These are phyloP conservation scores for Boletus barrowsii DNA, from an alignment of 768 basidiomycete species.

Conservation along the genomic window DNA sequence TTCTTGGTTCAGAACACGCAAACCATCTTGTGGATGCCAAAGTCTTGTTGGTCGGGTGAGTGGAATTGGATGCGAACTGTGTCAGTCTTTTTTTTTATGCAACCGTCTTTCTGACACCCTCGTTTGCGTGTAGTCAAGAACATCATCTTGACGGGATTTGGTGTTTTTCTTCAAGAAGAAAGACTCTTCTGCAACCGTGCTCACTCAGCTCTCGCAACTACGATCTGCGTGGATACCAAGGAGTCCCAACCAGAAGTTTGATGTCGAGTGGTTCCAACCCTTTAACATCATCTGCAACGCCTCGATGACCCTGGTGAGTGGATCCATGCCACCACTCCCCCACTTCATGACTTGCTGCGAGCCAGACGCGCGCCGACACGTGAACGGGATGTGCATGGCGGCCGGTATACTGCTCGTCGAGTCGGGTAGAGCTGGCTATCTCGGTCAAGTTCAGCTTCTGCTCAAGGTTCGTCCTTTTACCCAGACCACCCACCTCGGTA, in stretches of 20 bases:
- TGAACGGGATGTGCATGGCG: constrained; percentile 98
- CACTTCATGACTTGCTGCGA: not conserved
- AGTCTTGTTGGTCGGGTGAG: too few species aligned
- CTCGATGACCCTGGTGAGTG: constrained; percentile 87
- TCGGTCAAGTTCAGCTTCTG: constrained; percentile 95
- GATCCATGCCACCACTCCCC: not conserved
- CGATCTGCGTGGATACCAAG: constrained; percentile 95
- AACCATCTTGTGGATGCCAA: too few species aligned
- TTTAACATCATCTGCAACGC: constrained; percentile 96
- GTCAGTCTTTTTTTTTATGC: too few species aligned
- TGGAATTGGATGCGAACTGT: too few species aligned
- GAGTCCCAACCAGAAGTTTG: constrained; percentile 86
- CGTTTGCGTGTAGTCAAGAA: constrained; percentile 37
- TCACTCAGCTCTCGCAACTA: constrained; percentile 49
- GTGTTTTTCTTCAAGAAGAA: constrained; percentile 94
- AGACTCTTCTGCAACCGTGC: constrained; percentile 38
- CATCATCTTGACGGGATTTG: constrained; percentile 84
- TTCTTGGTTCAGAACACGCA: too few species aligned
- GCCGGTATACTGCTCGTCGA: constrained; percentile 88
- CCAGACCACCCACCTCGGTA: not conserved
- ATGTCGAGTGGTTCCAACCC: constrained; percentile 83
- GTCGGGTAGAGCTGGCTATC: constrained; percentile 94
- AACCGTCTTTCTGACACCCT: too few species aligned
- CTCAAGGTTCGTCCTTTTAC: constrained; percentile 56
- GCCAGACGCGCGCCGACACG: constrained; percentile 90